A percentile compares a stretch with the other conserved stretches of the same genome.
Evolutionary conservation across 805 yeast species (phyloP).

Genomic region (Zygoascus ofunaensis): DNA sequence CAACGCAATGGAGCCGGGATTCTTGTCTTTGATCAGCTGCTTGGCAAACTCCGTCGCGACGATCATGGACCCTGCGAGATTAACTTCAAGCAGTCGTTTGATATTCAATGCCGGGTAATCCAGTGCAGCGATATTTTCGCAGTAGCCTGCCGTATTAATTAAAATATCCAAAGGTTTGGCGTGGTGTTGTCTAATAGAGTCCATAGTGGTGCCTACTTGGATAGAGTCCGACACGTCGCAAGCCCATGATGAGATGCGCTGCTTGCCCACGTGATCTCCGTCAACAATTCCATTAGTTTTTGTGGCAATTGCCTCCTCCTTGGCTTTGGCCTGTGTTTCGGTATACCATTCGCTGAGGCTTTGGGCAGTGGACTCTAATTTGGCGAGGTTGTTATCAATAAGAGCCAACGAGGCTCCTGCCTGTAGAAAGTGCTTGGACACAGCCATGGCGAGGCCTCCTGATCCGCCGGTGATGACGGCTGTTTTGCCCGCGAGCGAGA

Average conservation of each 20-base stretch:
- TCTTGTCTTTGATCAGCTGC: slow-evolving; percentile 42
- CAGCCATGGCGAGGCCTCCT: slow-evolving; percentile 62
- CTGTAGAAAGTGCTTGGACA: slow-evolving; percentile 58
- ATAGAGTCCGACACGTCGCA: slow-evolving; percentile 64
- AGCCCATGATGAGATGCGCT: slow-evolving; percentile 45
- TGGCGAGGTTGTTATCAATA: slow-evolving; percentile 55
- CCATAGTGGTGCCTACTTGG: slow-evolving; percentile 47
- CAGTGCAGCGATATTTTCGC: slow-evolving; percentile 70
- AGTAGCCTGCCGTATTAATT: slow-evolving; percentile 77
- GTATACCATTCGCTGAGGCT: slow-evolving; percentile 41
- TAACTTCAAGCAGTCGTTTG: slow-evolving; percentile 58
- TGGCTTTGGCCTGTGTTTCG: slow-evolving; percentile 7
- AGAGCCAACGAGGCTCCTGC: slow-evolving; percentile 74
- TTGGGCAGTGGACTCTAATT: slow-evolving; percentile 47
- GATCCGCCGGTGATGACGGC: slow-evolving; percentile 76
- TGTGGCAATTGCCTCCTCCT: not conserved
- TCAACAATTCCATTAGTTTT: not conserved
- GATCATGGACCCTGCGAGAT: slow-evolving; percentile 65
- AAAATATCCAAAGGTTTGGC: slow-evolving; percentile 54
- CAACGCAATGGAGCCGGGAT: slow-evolving; percentile 66
- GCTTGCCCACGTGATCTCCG: slow-evolving; percentile 5
- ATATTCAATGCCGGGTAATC: slow-evolving; percentile 67
- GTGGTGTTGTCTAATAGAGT: slow-evolving; percentile 47
- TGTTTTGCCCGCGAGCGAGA: slow-evolving; percentile 39
- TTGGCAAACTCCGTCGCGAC: slow-evolving; percentile 67